Percentiles rank a stretch among this genome's conserved stretches.
Conservation (phyloP, 176 grass and related monocot genomes). For the Secale cereale region DNA sequence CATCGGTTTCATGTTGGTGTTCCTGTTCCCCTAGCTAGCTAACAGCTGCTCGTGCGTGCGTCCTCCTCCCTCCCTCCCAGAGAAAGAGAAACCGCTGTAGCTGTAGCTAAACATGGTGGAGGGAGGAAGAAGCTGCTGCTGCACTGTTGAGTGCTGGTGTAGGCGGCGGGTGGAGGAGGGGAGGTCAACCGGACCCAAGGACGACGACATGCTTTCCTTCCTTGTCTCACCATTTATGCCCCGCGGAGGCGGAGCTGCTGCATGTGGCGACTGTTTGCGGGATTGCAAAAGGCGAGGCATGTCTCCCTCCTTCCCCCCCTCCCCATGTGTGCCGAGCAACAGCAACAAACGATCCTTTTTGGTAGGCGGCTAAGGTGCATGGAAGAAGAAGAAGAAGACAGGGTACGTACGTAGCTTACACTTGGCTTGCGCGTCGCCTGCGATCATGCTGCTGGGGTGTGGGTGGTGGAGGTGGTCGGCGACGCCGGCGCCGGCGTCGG, state of each 20-base stretch:
- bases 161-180: not conserved
- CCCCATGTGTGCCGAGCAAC: constrained; percentile 28
- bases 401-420: constrained; percentile 19
- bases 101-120: not conserved
- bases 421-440: constrained; percentile 45
- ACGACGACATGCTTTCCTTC: constrained; percentile 19
- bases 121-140: not conserved
- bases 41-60: not conserved
- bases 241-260: constrained; percentile 8
- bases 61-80: not conserved
- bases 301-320: constrained; percentile 18
- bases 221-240: constrained; percentile 59
- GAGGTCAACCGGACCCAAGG: not conserved
- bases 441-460: constrained; percentile 27
- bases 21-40: not conserved
- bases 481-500: constrained; percentile 1
- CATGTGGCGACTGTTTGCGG: constrained; percentile 44
- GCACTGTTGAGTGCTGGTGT: too few species aligned
- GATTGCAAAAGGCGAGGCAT: constrained; percentile 55
- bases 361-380: constrained; percentile 23
- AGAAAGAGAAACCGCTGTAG: not conserved
- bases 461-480: constrained; percentile 6
- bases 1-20: not conserved
- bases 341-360: constrained; percentile 35
- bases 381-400: not conserved